These are phyloP conservation scores for Salpingoeca rosetta DNA, from an alignment of 78 protist species.

Conservation along the genomic window DNA sequence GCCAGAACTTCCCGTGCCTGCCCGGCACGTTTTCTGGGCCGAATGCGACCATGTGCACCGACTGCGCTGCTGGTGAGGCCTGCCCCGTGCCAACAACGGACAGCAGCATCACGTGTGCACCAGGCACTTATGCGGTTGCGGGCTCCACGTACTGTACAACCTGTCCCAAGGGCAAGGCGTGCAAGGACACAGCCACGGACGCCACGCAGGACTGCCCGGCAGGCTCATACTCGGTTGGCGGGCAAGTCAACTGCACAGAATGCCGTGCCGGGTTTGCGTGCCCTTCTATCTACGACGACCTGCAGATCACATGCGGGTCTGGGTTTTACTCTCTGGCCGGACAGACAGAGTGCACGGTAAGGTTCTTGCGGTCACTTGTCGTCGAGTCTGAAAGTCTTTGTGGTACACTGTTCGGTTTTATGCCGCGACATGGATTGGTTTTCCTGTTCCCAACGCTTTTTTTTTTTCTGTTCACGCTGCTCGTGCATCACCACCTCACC, in stretches of 20 bases:
- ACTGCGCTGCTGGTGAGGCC: no score
- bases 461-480: constrained; percentile 39
- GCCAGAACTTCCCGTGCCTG: no score
- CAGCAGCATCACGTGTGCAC: no score
- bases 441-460: neutral
- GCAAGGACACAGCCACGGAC: neutral
- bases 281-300: neutral
- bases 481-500: neutral
- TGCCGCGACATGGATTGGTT: constrained; percentile 1
- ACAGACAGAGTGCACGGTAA: neutral
- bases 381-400: neutral
- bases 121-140: no score
- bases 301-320: neutral
- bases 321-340: neutral
- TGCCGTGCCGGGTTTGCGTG: constrained; percentile 43
- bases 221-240: neutral
- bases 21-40: constrained; percentile 19
- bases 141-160: neutral
- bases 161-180: constrained; percentile 16
- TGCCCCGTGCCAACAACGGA: no score
- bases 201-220: neutral
- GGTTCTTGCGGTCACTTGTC: neutral
- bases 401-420: neutral
- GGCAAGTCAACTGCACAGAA: neutral
- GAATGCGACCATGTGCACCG: neutral